These are phyloP conservation scores for Metschnikowia rubicola DNA, from an alignment of 805 yeast genomes.

Conservation along the genomic window DNA sequence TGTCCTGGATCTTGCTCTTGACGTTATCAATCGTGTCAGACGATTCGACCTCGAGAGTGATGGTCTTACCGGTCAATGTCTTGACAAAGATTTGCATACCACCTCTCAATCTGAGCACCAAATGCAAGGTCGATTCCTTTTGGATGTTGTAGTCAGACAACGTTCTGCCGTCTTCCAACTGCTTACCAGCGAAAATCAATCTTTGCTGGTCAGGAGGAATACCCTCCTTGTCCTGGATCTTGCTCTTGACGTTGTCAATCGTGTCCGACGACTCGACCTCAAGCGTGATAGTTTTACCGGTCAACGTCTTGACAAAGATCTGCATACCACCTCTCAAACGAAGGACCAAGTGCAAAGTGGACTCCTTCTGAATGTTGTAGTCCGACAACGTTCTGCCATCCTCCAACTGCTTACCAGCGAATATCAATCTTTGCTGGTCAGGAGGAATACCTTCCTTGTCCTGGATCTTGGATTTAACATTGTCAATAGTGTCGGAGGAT, in stretches of 20 bases:
- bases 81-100: slow-evolving; percentile 58
- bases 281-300: slow-evolving; percentile 71
- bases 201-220: slow-evolving; percentile 46
- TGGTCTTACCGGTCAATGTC: slow-evolving; percentile 60
- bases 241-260: slow-evolving; percentile 76
- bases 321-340: slow-evolving; percentile 97
- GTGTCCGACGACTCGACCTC: slow-evolving; percentile 98
- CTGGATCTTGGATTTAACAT: slow-evolving; percentile 89
- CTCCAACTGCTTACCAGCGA: slow-evolving; percentile 96
- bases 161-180: slow-evolving; percentile 40
- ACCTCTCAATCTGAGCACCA: slow-evolving; percentile 32
- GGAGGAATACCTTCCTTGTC: slow-evolving; percentile 98
- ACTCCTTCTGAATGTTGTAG: slow-evolving; percentile 91
- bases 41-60: slow-evolving; percentile 93
- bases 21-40: slow-evolving; percentile 97
- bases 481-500: slow-evolving; percentile 96
- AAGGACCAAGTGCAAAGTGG: slow-evolving; percentile 80
- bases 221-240: slow-evolving; percentile 43
- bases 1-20: slow-evolving; percentile 42
- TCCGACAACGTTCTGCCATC: slow-evolving; percentile 95
- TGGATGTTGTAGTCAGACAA: slow-evolving; percentile 41
- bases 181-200: slow-evolving; percentile 46
- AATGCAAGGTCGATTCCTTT: slow-evolving; percentile 38
- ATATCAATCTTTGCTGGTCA: slow-evolving; percentile 94
- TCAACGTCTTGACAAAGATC: slow-evolving; percentile 51